Base-by-base conservation (phyloP, 139 green algal species). In the Chlamydomonas asymmetrica region DNA sequence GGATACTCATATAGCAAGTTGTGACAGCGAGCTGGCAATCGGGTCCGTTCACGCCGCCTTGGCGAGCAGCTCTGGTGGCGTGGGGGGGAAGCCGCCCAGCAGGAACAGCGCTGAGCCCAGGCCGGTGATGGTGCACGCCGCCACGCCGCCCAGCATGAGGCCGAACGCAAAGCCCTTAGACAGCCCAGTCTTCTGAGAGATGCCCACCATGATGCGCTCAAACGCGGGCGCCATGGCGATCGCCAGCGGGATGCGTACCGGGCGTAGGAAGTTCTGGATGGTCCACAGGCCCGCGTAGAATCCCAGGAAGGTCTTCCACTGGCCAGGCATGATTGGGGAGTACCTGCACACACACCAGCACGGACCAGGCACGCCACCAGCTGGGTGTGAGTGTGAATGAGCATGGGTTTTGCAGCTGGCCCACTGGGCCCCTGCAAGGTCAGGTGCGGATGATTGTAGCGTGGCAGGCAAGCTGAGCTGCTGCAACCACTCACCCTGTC, bases 161-260 rank as follows among this genome's bases (percentile, higher is more conserved):
- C 61, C 71, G 49, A 90, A 88, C 9, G 81, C 75, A 63, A 74
- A 76, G 7, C 66, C 63, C 60, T 79, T 80, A 13, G 43, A 43
- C 13, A 71, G 60, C 1, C 76, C 71, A 2, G 54, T 74, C 13
- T 61, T 71, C 29, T 56, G 20, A 0, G 85, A 49, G 18, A 81
- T 73, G 29, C 61, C 75, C 29, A 79, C 71, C 25, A 93, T 88
- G 5, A 88, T 52, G 5, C 74, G 56, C 48, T 93, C 83, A 38
- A 91, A 90, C 2, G 78, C 25, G n/a, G 88, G 88, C 13, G 86
- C 81, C 54, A 93, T 75, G 4, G 81, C 76, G 2, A 93, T 48
- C 34, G 81, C 81, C 29, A 88, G 48, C 22, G 65, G 78, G 71
- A 93, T 85, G 10, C 88, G 74, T 37, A 89, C 57, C 3, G 88